phyloP scores from a whole-genome alignment of 352 stramenopile species.

The Halophytophthora polymorphica region DNA sequence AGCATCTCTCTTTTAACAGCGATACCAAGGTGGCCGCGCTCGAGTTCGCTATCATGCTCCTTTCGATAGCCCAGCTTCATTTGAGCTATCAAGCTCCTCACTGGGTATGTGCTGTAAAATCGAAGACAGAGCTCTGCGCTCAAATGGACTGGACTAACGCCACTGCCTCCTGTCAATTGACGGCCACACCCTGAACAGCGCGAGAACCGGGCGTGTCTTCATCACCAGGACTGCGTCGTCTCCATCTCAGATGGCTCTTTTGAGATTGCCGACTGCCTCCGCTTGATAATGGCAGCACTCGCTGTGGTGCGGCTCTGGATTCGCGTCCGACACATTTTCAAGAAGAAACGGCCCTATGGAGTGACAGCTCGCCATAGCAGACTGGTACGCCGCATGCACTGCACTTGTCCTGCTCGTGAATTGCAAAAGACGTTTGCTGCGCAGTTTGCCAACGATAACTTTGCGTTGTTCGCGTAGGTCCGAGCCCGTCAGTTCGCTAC shows the following conservation, averaged over 20 bases:
- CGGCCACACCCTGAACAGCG: slow-evolving; percentile 15
- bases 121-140: background rate
- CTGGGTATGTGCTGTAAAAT: slow-evolving; percentile 25
- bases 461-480: slow-evolving; percentile 1
- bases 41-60: slow-evolving; percentile 41
- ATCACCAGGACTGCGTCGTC: slow-evolving; percentile 22
- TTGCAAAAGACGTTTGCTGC: background rate
- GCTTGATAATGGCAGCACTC: slow-evolving; percentile 18
- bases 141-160: background rate
- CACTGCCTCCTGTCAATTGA: background rate
- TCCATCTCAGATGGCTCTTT: slow-evolving; percentile 43
- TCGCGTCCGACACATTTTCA: slow-evolving; percentile 20
- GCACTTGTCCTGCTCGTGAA: background rate
- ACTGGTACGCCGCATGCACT: slow-evolving; percentile 9
- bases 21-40: slow-evolving; percentile 37
- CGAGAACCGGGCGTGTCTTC: slow-evolving; percentile 43
- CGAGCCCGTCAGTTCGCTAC: slow-evolving; percentile 15
- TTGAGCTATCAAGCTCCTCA: slow-evolving; percentile 28
- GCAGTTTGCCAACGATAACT: slow-evolving; percentile 7
- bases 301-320: slow-evolving; percentile 13
- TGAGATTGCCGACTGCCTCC: slow-evolving; percentile 24
- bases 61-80: slow-evolving; percentile 41
- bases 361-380: slow-evolving; percentile 1
- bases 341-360: slow-evolving; percentile 6
- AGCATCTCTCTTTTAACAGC: slow-evolving; percentile 31